phyloP scores from a whole-genome alignment of 1,139 yeast species.

The Tardiomyces depauwii region DNA sequence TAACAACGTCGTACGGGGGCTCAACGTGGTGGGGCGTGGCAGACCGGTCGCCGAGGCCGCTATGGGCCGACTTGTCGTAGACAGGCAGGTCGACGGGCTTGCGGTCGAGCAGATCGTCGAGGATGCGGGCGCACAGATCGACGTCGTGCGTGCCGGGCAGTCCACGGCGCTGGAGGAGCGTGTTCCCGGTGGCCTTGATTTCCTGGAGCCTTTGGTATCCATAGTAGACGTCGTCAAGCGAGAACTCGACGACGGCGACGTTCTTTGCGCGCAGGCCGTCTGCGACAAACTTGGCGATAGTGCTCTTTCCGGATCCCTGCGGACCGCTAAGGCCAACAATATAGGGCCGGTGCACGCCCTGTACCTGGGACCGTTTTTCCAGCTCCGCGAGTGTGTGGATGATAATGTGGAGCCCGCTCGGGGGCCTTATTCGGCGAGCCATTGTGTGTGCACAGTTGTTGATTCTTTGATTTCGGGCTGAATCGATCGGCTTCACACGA shows the following conservation, averaged over 20 bases:
- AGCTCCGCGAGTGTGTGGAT: not conserved
- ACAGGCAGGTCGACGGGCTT: constrained; percentile 39
- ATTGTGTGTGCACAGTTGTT: no score
- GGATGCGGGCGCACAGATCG: constrained; percentile 24
- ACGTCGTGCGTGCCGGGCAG: constrained; percentile 92
- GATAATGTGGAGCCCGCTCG: not conserved
- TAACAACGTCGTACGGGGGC: constrained; percentile 45
- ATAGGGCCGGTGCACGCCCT: constrained; percentile 31
- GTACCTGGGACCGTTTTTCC: not conserved
- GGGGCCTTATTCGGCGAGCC: not conserved
- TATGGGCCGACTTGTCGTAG: constrained; percentile 66
- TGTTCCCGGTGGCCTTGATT: constrained; percentile 38
- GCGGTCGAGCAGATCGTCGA: constrained; percentile 18
- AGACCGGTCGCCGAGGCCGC: constrained; percentile 72
- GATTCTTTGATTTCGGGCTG: no score
- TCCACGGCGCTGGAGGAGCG: constrained; percentile 66
- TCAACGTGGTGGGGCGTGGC: constrained; percentile 18
- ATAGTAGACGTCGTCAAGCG: constrained; percentile 81
- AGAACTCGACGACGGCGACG: constrained; percentile 43
- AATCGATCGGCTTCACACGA: no score
- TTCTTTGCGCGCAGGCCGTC: constrained; percentile 24
- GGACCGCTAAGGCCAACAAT: constrained; percentile 75
- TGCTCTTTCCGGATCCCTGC: constrained; percentile 89
- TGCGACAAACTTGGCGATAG: constrained; percentile 40
- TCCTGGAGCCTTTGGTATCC: constrained; percentile 47